Evolutionary conservation across 495 filamentous ascomycete species (phyloP), one percentile per base, ranked within the genome.

Genomic region (Aspergillus saccharolyticus): DNA sequence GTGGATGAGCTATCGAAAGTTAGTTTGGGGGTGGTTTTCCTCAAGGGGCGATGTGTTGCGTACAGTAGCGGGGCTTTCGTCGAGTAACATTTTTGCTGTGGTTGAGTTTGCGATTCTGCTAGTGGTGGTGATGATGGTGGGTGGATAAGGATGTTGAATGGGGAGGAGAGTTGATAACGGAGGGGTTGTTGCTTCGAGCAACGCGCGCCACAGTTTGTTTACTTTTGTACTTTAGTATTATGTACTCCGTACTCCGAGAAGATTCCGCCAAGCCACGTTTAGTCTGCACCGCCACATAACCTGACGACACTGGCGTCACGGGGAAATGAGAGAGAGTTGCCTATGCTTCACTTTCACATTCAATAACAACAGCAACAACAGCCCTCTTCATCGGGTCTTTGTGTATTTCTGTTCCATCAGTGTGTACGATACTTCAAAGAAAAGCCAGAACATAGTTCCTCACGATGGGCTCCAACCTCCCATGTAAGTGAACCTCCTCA

Each of bases 31-130:
- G 25, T 28, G 3, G 25, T 28, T 28, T 28, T n/a, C n/a, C n/a
- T n/a, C n/a, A n/a, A n/a, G 25, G 25, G 25, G 25, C 4, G 25
- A 9, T 28, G 3, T 9, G 25, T 28, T 3, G 9, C 25, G 25
- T 9, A 93, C 89, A 21, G 86, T 86, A 44, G 85, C 89, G 58
- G 94, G 94, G 69, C 90, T 89, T 77, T 97, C 94, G 77, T 97
- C 94, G 76, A 98, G 90, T 68, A 98, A 80, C 94, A 97, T 97
- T 60, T 67, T 88, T 81, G 45, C 25, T 46, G 44, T 50, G 20
- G 22, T 49, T 22, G 48, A 50, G 20, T 18, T n/a, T 3, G 24
- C 19, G 25, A 24, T 5, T 9, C 22, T 17, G 17, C 51, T 5
- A 28, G 25, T 28, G 25, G 9, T 28, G 25, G 9, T 3, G 25